Base-by-base conservation (phyloP, 257 asterid species). In the Petunia axillaris region DNA sequence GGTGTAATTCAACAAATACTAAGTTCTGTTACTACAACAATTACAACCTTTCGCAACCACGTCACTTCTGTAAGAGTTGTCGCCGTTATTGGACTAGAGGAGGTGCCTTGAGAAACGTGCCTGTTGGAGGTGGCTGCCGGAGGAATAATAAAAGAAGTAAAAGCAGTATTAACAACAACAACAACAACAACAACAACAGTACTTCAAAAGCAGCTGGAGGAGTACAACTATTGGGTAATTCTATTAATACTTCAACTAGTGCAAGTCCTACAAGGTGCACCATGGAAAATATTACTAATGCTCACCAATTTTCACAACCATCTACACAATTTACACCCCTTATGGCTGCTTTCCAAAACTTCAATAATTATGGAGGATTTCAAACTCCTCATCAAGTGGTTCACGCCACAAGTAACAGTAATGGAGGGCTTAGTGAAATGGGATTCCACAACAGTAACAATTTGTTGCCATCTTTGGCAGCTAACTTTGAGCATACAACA, bases 1-100 rank as follows among this genome's bases (percentile, higher is more conserved):
- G 90, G 4, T 87, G 90, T 13, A 87, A 85, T 57, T 87, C 90
- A 3, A 79, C 85, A 0, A 83, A 83, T n/a, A 87, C 90, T 2
- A 87, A 87, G 80, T 87, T 87, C 8, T 87, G 90, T 64, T 87
- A 87, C 88, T 87, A 64, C 90, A 87, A 87, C 43, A 87, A 87
- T 82, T 87, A 87, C 79, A 87, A 75, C 81, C 86, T 87, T 5
- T 40, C 81, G 2, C 90, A 87, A 48, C 90, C 90, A 6, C 84
- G 90, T 8, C 86, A 87, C 83, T 84, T 87, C n/a, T 87, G 90
- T 77, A 87, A 87, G 83, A 79, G 83, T 3, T 87, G 90, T 59
- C 85, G 88, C 9, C 83, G 90, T n/a, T 87, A 87, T 10, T 87
- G 90, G 90, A 87, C 90, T 0, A 67, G 76, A 38, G 88, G 88